Conservation (phyloP, 768 basidiomycete genomes). For the Phanerodontia chrysosporium region DNA sequence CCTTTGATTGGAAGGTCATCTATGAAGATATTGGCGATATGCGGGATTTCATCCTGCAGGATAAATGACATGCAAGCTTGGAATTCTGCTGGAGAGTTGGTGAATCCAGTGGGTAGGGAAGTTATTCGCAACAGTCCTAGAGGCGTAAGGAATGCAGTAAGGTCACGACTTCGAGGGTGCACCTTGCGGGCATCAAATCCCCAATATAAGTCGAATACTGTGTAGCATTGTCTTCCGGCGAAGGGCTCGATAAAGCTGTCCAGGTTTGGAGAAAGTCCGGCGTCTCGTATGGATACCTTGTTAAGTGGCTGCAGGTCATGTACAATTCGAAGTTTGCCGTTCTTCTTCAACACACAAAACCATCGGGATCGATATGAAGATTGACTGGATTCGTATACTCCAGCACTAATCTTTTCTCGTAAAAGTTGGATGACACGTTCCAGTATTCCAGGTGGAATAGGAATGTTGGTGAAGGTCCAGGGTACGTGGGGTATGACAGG, state of each 20-base stretch:
- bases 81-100: constrained; percentile 21
- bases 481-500: constrained; percentile 32
- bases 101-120: constrained; percentile 15
- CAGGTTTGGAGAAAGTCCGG: constrained; percentile 30
- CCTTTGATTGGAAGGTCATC: constrained; percentile 24
- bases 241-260: constrained; percentile 28
- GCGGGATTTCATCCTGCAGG: constrained; percentile 21
- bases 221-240: constrained; percentile 15
- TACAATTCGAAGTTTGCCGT: constrained; percentile 28
- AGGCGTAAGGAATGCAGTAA: constrained; percentile 17
- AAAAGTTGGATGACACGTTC: constrained; percentile 28
- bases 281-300: constrained; percentile 33
- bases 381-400: constrained; percentile 33
- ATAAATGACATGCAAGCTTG: constrained; percentile 19
- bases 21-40: constrained; percentile 18
- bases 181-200: constrained; percentile 15
- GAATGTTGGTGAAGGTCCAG: constrained; percentile 31
- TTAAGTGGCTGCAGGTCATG: constrained; percentile 38
- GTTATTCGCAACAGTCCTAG: constrained; percentile 12
- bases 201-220: constrained; percentile 16
- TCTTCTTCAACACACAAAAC: constrained; percentile 38
- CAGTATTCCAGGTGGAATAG: constrained; percentile 32
- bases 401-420: constrained; percentile 29
- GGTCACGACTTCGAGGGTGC: constrained; percentile 5
- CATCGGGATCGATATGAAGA: constrained; percentile 33